phyloP scores from a whole-genome alignment of 139 green algal species.

The Diplosphaera chodatii region DNA sequence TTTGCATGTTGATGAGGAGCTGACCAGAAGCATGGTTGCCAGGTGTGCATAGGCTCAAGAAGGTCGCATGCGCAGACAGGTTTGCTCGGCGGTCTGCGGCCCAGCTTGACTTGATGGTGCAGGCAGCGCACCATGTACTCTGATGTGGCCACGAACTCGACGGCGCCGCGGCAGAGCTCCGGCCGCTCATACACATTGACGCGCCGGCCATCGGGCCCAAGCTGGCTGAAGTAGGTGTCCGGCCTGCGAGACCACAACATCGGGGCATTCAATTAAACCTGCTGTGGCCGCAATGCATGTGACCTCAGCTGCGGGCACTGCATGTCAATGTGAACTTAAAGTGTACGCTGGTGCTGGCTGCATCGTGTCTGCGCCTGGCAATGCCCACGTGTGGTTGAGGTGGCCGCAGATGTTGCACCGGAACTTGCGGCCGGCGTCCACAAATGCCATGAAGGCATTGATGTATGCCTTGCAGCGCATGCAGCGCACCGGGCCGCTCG shows the following conservation, averaged over 20 bases:
- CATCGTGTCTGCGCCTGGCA: too few relatives aligned
- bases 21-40: background rate
- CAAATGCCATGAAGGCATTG: conserved; percentile 78
- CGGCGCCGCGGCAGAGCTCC: conserved; percentile 60
- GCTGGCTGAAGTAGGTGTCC: conserved; percentile 64
- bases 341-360: too few relatives aligned
- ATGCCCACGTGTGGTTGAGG: conserved; percentile 47
- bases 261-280: too few relatives aligned
- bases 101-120: too few relatives aligned
- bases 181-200: conserved; percentile 57
- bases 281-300: too few relatives aligned
- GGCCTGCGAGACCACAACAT: too few relatives aligned
- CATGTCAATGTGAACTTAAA: too few relatives aligned
- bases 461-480: conserved; percentile 83
- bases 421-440: conserved; percentile 55
- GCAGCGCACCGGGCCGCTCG: conserved; percentile 72
- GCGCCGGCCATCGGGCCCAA: conserved; percentile 56
- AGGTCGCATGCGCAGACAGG: too few relatives aligned
- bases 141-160: conserved; percentile 65
- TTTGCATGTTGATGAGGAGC: too few relatives aligned
- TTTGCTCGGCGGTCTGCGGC: too few relatives aligned
- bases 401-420: conserved; percentile 74
- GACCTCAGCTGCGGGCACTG: too few relatives aligned
- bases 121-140: conserved; percentile 56
- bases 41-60: background rate